Percentiles rank a stretch among this genome's conserved stretches.
phyloP scores from a whole-genome alignment of 1,139 yeast species.

The Pichia sp. region DNA sequence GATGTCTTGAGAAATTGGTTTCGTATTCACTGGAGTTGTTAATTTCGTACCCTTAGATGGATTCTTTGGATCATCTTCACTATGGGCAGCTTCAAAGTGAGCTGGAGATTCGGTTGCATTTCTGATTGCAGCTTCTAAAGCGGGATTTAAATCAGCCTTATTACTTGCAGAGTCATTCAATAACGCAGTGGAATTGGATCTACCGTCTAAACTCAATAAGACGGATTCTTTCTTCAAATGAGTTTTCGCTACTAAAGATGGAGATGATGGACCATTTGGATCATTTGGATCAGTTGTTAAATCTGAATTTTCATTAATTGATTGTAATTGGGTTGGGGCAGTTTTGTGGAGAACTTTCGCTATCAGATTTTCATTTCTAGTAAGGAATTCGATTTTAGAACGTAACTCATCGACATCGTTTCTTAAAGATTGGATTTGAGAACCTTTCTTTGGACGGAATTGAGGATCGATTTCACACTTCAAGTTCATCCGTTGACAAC shows the following conservation, averaged over 20 bases:
- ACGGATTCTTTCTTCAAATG: constrained; percentile 29
- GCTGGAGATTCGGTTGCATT: constrained; percentile 22
- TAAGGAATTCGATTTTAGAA: constrained; percentile 71
- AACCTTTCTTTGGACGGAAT: constrained; percentile 88
- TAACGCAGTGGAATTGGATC: constrained; percentile 32
- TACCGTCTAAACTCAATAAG: constrained; percentile 25
- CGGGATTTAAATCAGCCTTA: constrained; percentile 29
- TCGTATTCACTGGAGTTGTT: constrained; percentile 19
- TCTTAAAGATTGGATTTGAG: constrained; percentile 79
- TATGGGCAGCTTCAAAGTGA: constrained; percentile 12
- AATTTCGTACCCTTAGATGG: constrained; percentile 7
- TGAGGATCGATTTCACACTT: constrained; percentile 90
- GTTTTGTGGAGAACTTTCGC: constrained; percentile 54
- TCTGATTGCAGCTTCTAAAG: constrained; percentile 23
- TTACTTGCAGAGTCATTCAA: constrained; percentile 39
- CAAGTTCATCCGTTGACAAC: constrained; percentile 79
- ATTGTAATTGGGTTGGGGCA: constrained; percentile 3
- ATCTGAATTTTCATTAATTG: constrained; percentile 1
- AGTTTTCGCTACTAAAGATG: constrained; percentile 27
- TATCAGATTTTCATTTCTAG: constrained; percentile 65
- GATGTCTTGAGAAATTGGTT: constrained; percentile 18
- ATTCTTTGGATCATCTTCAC: not conserved
- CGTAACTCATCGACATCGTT: constrained; percentile 83
- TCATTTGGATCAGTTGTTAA: no score
- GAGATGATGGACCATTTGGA: constrained; percentile 4